Evolutionary conservation across 139 green algal species (phyloP).

Genomic region (Chlorella ohadii): DNA sequence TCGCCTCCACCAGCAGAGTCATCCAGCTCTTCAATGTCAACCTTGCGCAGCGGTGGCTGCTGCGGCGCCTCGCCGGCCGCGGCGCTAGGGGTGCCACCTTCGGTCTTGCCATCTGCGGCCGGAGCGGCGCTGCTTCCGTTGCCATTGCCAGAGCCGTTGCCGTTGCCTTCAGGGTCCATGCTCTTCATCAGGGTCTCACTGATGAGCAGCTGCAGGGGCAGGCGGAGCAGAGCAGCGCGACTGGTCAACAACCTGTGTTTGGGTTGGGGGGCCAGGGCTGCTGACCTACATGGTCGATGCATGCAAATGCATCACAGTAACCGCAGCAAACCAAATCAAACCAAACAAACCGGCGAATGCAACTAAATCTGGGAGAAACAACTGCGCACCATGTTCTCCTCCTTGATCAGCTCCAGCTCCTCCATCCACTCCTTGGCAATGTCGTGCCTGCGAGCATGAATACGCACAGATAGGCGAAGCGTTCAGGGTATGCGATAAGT

Average conservation of each 20-base stretch:
- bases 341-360: too few relatives aligned
- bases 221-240: too few relatives aligned
- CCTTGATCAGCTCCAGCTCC: slow-evolving; percentile 9
- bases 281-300: too few relatives aligned
- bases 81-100: not conserved
- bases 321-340: too few relatives aligned
- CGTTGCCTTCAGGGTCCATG: not conserved
- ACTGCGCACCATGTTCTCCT: not conserved
- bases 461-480: too few relatives aligned
- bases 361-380: too few relatives aligned
- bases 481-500: too few relatives aligned
- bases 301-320: too few relatives aligned
- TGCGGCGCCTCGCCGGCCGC: not conserved
- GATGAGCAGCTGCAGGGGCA: not conserved
- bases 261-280: too few relatives aligned
- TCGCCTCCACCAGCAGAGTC: not conserved
- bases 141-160: too few relatives aligned
- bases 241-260: too few relatives aligned
- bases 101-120: not conserved
- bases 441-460: not conserved
- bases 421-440: slow-evolving; percentile 36
- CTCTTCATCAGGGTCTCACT: slow-evolving; percentile 4
- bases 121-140: too few relatives aligned
- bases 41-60: not conserved
- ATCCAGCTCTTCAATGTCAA: slow-evolving; percentile 7